Evolutionary conservation across 2,329 filamentous ascomycete genomes (phyloP).

Genomic region (Fusarium sublunatum): DNA sequence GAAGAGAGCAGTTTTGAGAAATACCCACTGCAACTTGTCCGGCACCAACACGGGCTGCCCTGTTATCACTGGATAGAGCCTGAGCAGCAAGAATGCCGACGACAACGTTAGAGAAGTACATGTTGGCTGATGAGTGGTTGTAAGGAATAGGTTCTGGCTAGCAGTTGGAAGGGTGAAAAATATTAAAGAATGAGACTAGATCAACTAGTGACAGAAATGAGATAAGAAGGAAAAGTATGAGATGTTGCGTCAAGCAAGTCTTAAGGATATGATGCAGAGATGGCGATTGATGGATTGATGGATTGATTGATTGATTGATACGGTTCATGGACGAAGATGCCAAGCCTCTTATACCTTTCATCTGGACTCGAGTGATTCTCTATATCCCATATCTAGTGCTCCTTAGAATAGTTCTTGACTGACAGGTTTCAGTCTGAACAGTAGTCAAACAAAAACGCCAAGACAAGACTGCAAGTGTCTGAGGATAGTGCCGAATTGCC

Average conservation of each 20-base stretch:
- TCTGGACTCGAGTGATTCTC: neutral
- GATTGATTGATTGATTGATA: neutral
- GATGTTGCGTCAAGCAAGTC: slow-evolving; percentile 25
- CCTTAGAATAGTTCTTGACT: neutral
- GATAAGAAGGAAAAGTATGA: neutral
- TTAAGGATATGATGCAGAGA: neutral
- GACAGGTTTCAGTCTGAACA: neutral
- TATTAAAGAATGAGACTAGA: slow-evolving; percentile 20
- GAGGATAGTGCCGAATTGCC: slow-evolving; percentile 21
- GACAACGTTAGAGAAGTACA: neutral
- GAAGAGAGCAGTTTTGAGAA: accelerated
- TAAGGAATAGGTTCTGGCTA: slow-evolving; percentile 9
- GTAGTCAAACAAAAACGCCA: slow-evolving; percentile 10
- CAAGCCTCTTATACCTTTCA: slow-evolving; percentile 19
- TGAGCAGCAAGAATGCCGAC: neutral
- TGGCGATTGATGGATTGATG: slow-evolving; percentile 5
- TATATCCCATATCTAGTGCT: neutral
- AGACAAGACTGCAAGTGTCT: slow-evolving; percentile 7
- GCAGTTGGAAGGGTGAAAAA: slow-evolving; percentile 14
- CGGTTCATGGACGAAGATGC: neutral
- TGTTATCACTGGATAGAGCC: neutral
- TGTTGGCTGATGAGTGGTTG: neutral
- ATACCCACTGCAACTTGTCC: neutral
- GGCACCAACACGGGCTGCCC: neutral
- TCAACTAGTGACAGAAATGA: neutral